A percentile compares a stretch with the other conserved stretches of the same genome.
phyloP scores from a whole-genome alignment of 306 rosid genomes.

The Oxytropis ochrocephala region DNA sequence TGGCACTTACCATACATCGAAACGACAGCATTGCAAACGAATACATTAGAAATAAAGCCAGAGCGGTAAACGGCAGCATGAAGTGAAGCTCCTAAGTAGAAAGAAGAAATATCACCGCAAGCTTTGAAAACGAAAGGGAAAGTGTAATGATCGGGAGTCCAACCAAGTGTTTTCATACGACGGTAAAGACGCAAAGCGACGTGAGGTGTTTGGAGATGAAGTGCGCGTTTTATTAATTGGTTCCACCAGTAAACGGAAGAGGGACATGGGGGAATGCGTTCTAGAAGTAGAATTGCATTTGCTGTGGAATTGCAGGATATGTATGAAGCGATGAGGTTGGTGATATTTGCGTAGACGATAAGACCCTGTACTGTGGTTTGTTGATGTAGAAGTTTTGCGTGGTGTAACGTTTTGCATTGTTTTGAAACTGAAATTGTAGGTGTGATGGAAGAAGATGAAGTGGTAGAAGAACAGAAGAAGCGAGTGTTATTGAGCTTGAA shows the following conservation, averaged over 20 bases:
- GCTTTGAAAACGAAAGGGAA: slow-evolving; percentile 70
- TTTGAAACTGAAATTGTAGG: not conserved
- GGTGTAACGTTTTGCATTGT: slow-evolving; percentile 15
- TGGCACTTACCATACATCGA: slow-evolving; percentile 74
- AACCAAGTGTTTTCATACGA: slow-evolving; percentile 49
- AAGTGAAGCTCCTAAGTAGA: slow-evolving; percentile 38
- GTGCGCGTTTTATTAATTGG: slow-evolving; percentile 44
- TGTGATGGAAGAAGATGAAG: not conserved
- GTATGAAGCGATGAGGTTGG: slow-evolving; percentile 43
- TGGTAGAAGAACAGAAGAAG: not conserved
- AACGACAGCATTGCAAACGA: slow-evolving; percentile 68
- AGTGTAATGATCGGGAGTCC: slow-evolving; percentile 73
- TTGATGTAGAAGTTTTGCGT: slow-evolving; percentile 7
- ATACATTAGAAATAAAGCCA: slow-evolving; percentile 60
- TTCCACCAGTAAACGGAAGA: slow-evolving; percentile 71
- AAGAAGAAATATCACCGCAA: slow-evolving; percentile 42
- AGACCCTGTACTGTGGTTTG: slow-evolving; percentile 29
- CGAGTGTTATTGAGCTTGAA: not conserved
- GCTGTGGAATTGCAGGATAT: slow-evolving; percentile 32
- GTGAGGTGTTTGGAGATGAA: slow-evolving; percentile 26
- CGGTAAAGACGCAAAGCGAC: slow-evolving; percentile 33
- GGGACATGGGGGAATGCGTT: slow-evolving; percentile 36
- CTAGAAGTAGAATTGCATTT: slow-evolving; percentile 38
- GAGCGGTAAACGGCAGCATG: slow-evolving; percentile 37
- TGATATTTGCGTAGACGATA: not conserved